Base-by-base conservation (phyloP, 495 filamentous ascomycete genomes). In the Lindgomyces ingoldianus region DNA sequence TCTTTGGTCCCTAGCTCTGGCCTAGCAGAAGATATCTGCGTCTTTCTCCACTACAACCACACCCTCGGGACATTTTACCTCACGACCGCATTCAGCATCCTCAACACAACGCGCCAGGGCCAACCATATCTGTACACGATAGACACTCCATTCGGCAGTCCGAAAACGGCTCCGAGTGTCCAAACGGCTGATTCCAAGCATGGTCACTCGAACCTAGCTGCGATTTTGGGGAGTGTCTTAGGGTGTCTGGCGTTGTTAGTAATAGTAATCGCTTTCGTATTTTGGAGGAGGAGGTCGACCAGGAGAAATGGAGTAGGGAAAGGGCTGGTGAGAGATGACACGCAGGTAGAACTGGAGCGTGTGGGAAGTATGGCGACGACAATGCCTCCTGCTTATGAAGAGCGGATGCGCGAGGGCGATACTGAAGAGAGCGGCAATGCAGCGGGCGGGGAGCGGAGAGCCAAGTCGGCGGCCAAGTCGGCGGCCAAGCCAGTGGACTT, bases 301-400 rank as follows among this genome's bases (percentile, higher is more conserved):
- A 36, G 50, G 30, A 39, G 30, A 22, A 54, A 54, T 54, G 10
- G 50, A 33, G 25, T 33, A 18, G 30, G 26, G 50, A 54, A 54
- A 39, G 50, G 8, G 16, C 10, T 54, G 24, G 25, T 54, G 30
- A n/a, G 27, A 22, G 50, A 54, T 14, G 19, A 54, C 21, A 33
- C 24, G 25, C 3, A 54, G 50, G 12, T 33, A n/a, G 25, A 33
- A 27, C 50, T 18, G 44, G 16, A 47, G 44, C 6, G 21, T 4
- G 25, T 36, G 27, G 26, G 25, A 36, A 54, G 50, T 39, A 27
- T 54, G 50, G 30, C 50, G 6, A 36, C 50, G 27, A 26, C 50
- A 22, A 24, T 54, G 30, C 50, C 50, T 33, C 50, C 50, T 30
- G 50, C 50, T 54, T 54, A 54, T 54, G 50, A 54, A 14, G 50